Conservation (phyloP, 2,329 filamentous ascomycete species). For the Fusarium udum region DNA sequence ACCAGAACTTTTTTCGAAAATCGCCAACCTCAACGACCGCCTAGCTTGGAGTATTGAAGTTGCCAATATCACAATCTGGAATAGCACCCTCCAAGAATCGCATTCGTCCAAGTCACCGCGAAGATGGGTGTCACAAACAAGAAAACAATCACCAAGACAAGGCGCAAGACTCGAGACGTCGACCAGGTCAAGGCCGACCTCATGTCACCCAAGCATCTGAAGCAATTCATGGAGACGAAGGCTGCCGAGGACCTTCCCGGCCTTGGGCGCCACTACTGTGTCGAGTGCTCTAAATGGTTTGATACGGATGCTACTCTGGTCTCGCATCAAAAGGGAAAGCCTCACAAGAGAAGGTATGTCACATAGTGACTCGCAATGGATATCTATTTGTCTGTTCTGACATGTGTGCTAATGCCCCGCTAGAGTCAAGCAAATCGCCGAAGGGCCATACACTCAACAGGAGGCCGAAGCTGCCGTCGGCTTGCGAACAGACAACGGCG, state of each 20-base stretch:
- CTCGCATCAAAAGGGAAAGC: constrained; percentile 85
- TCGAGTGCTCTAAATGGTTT: constrained; percentile 96
- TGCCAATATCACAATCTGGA: not conserved
- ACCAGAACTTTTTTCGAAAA: constrained; percentile 39
- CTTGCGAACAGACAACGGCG: constrained; percentile 72
- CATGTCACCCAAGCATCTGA: constrained; percentile 79
- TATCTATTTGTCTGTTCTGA: not conserved
- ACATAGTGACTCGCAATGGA: not conserved
- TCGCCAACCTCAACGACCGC: constrained; percentile 31
- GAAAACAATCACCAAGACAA: constrained; percentile 76
- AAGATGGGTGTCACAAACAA: constrained; percentile 75
- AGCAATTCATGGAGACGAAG: constrained; percentile 81
- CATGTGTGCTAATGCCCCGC: constrained; percentile 33
- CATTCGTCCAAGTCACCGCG: not conserved
- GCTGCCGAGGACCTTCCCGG: constrained; percentile 87
- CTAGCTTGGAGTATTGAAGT: not conserved
- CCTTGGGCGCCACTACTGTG: constrained; percentile 86
- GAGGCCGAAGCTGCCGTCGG: constrained; percentile 85
- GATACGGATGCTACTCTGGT: constrained; percentile 82
- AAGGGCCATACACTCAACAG: constrained; percentile 87
- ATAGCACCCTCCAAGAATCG: not conserved
- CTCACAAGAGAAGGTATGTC: constrained; percentile 82
- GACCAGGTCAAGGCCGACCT: constrained; percentile 92
- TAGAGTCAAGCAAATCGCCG: constrained; percentile 82
- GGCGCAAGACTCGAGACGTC: constrained; percentile 82